phyloP scores from a whole-genome alignment of 2,329 filamentous ascomycete species.

The Leptoxyphium fumago region DNA sequence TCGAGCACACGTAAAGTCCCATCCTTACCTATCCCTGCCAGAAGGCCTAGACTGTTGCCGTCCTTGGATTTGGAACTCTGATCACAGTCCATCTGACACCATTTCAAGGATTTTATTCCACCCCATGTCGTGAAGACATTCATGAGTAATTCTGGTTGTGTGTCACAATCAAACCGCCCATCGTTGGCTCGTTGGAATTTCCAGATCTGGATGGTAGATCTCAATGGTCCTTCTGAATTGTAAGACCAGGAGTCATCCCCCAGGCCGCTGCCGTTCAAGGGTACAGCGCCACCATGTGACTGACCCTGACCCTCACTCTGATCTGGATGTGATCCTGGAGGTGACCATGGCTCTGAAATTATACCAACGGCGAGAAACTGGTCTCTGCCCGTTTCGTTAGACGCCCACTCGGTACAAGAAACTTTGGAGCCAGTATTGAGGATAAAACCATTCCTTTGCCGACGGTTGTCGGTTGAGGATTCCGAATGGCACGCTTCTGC shows the following conservation, averaged over 20 bases:
- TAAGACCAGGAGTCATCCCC: slow-evolving; percentile 22
- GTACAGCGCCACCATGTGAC: slow-evolving; percentile 11
- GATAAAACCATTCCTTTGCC: slow-evolving; percentile 33
- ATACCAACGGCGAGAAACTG: slow-evolving; percentile 41
- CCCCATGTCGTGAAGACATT: slow-evolving; percentile 45
- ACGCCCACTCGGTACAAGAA: slow-evolving; percentile 33
- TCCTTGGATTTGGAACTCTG: slow-evolving; percentile 18
- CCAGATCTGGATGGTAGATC: slow-evolving; percentile 45
- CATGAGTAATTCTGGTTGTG: slow-evolving; percentile 31
- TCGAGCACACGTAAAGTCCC: slow-evolving; percentile 41
- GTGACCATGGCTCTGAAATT: background rate
- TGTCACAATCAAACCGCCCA: slow-evolving; percentile 28
- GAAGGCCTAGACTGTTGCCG: slow-evolving; percentile 31
- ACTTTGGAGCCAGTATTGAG: slow-evolving; percentile 41
- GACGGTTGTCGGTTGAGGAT: slow-evolving; percentile 4
- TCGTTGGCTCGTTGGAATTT: slow-evolving; percentile 29
- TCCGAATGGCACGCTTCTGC: slow-evolving; percentile 4
- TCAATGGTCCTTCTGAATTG: slow-evolving; percentile 32
- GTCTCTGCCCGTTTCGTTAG: slow-evolving; percentile 25
- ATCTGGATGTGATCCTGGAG: background rate
- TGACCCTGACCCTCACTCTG: background rate
- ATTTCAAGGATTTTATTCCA: slow-evolving; percentile 38
- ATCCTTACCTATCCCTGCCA: slow-evolving; percentile 45
- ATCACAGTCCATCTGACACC: slow-evolving; percentile 37
- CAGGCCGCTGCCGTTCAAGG: slow-evolving; percentile 14